Conservation (phyloP, 148 eudicot genomes). For the Rhododendron ferrugineum region DNA sequence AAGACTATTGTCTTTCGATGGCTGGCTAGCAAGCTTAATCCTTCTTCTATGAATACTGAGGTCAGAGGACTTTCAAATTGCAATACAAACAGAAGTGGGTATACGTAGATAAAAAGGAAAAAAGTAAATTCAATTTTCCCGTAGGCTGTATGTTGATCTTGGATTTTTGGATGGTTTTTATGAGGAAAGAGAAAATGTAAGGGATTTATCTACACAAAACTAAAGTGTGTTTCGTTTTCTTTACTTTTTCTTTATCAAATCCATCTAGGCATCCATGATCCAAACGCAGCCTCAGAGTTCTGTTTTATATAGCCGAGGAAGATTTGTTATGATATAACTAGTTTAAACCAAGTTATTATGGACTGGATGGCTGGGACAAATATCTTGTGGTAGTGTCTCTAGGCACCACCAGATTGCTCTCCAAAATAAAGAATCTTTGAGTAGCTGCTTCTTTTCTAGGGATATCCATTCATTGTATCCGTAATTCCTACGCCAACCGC, state of each 20-base stretch:
- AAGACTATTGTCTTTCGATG: conserved; percentile 25
- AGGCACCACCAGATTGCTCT: not conserved
- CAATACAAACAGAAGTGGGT: conserved; percentile 25
- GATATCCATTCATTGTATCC: not conserved
- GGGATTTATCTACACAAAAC: not conserved
- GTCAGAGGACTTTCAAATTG: conserved; percentile 31
- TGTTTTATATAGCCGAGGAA: too few relatives aligned
- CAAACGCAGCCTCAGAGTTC: not conserved
- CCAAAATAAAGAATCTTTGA: not conserved
- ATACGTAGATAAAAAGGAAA: not conserved
- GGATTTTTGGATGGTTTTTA: not conserved
- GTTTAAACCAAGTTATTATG: not conserved
- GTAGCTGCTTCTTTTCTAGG: not conserved
- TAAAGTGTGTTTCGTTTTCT: not conserved
- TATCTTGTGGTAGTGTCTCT: not conserved
- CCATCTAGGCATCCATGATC: not conserved
- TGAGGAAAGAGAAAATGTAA: not conserved
- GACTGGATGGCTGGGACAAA: not conserved
- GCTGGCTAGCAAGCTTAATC: conserved; percentile 33
- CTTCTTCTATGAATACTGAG: conserved; percentile 13
- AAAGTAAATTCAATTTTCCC: not conserved
- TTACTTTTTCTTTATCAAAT: not conserved
- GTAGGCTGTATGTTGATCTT: not conserved
- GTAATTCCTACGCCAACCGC: not conserved
- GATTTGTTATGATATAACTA: not conserved